These are phyloP conservation scores for Alternaria sp. DNA, from an alignment of 2,329 filamentous ascomycete genomes.

Conservation along the genomic window DNA sequence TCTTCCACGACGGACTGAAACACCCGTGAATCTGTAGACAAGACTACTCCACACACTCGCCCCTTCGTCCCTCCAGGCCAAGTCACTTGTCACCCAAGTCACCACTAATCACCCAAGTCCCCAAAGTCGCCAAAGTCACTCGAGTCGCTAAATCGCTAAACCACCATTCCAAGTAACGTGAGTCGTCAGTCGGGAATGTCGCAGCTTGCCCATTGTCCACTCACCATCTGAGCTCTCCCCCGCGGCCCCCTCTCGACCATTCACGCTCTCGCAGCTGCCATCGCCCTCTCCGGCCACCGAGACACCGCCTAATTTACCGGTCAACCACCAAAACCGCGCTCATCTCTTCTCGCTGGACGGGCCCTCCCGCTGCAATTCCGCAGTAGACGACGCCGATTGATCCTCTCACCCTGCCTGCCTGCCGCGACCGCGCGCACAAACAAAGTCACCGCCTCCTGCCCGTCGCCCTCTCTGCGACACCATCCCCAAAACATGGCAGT, in stretches of 20 bases:
- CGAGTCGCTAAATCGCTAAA: no score
- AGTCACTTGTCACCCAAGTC: no score
- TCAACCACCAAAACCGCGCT: background rate
- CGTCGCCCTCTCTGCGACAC: conserved; percentile 24
- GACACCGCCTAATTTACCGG: conserved; percentile 3
- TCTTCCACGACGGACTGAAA: background rate
- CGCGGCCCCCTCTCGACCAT: conserved; percentile 3
- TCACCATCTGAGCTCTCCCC: conserved; percentile 28
- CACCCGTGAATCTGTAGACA: background rate
- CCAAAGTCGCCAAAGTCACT: no score
- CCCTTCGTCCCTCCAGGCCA: background rate
- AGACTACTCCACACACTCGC: background rate
- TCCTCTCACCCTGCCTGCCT: background rate
- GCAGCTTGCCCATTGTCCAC: conserved; percentile 25
- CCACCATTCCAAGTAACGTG: background rate
- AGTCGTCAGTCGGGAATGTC: conserved; percentile 40
- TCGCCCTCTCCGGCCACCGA: conserved; percentile 10
- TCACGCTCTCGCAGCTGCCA: background rate
- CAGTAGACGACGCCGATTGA: no score
- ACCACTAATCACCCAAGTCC: no score
- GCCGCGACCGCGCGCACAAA: conserved; percentile 33
- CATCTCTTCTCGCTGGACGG: conserved; percentile 32
- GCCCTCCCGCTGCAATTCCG: conserved; percentile 31
- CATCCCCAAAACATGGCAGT: conserved; percentile 55
- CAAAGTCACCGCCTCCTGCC: conserved; percentile 15